Base-by-base conservation (phyloP, 148 eudicot genomes). In the Chenopodium suecicum region DNA sequence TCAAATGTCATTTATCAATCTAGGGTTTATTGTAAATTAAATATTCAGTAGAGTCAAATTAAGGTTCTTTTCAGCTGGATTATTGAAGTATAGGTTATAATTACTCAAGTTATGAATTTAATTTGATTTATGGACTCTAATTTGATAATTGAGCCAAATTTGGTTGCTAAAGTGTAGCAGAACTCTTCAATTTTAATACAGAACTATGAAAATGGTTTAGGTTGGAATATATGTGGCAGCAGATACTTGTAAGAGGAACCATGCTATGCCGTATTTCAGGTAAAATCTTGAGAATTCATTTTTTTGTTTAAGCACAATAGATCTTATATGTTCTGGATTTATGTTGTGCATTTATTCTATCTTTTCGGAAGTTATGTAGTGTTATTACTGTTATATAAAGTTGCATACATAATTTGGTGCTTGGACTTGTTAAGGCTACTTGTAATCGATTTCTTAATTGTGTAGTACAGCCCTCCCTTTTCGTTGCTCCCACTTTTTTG, bases 181-280 rank as follows among this genome's bases (percentile, higher is more conserved):
- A 34, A 34, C 41, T 34, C 41, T 34, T 34, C 6, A 34, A 2
- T 34, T 34, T 34, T 34, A 34, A 34, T 34, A 4, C 41, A 31
- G 32, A 34, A 34, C 37, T 34, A 34, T 34, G 37, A 34, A 34
- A 20, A 17, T 9, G 65, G 47, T 74, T 67, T 52, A 29, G 78
- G 41, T 48, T 66, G 78, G 52, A 20, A 64, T 65, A 13, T 58
- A 58, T 70, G 16, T 70, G 60, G 76, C 76, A 69, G 27, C 70
- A 58, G n/a, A 56, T 64, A 54, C 11, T 22, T 76, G 73, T 22
- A 37, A 69, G 16, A 12, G 77, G 46, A 20, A 65, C 62, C 48
- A 82, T 77, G 84, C 20, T 82, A 31, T 78, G 78, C 58, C 84
- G 81, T 77, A 47, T 68, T 14, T 77, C 75, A 72, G 84, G 84